A percentile compares a stretch with the other conserved stretches of the same genome.
Conservation (phyloP, 257 asterid genomes). For the Solanum arcanum region DNA sequence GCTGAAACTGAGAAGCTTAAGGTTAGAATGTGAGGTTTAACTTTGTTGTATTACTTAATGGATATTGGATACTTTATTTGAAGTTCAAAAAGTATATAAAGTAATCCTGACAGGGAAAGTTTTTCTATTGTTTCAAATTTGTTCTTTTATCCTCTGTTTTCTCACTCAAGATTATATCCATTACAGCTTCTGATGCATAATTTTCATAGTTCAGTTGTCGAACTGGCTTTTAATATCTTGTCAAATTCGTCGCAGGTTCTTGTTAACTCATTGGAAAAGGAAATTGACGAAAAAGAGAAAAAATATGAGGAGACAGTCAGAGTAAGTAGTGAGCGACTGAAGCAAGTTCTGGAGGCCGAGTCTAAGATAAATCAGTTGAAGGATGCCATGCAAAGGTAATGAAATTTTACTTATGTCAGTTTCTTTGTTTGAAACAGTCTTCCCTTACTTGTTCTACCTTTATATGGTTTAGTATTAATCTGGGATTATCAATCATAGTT, state of each 20-base stretch:
- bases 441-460: background rate
- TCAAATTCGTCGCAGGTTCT: constrained; percentile 28
- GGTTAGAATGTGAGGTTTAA: constrained; percentile 20
- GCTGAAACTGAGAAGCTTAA: constrained; percentile 74
- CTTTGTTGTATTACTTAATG: background rate
- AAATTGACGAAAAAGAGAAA: constrained; percentile 62
- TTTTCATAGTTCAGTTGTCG: background rate
- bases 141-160: background rate
- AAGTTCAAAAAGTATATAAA: background rate
- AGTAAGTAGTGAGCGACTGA: constrained; percentile 51
- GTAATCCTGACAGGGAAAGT: background rate
- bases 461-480: background rate
- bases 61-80: background rate
- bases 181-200: background rate
- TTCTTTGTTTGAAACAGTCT: background rate
- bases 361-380: constrained; percentile 56
- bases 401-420: background rate
- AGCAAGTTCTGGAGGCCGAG: constrained; percentile 69
- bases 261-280: constrained; percentile 51
- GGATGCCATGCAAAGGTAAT: constrained; percentile 60
- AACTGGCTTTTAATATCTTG: background rate
- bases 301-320: constrained; percentile 50
- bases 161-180: background rate
- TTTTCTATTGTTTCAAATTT: background rate
- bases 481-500: background rate